Conservation (phyloP, 1,139 yeast species). For the Yamadazyma songkhlaensis region DNA sequence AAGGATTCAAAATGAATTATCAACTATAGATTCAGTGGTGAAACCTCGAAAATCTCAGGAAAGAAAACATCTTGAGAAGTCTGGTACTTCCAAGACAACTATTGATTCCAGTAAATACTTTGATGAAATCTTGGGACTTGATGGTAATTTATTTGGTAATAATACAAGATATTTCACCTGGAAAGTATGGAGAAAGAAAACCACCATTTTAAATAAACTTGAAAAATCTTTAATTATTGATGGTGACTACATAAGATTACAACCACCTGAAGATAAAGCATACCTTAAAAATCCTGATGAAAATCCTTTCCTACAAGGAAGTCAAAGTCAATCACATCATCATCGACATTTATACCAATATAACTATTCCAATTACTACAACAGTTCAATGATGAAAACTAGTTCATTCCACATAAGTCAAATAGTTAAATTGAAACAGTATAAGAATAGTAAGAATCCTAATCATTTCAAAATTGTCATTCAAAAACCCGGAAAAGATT, state of each 20-base stretch:
- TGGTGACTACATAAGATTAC: constrained; percentile 87
- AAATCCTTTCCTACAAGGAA: constrained; percentile 21
- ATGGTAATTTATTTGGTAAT: constrained; percentile 12
- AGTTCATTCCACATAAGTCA: constrained; percentile 86
- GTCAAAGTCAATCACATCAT: constrained; percentile 16
- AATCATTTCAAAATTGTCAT: constrained; percentile 80
- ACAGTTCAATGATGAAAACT: constrained; percentile 62
- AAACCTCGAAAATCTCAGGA: neutral
- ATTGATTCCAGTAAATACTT: constrained; percentile 25
- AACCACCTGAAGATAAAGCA: constrained; percentile 64
- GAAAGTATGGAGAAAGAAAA: constrained; percentile 86
- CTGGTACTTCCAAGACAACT: constrained; percentile 1
- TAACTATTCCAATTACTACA: constrained; percentile 54
- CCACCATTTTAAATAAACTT: constrained; percentile 77
- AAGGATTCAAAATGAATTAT: neutral
- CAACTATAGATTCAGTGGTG: neutral
- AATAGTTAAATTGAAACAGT: constrained; percentile 72
- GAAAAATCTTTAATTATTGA: constrained; percentile 86
- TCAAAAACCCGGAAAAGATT: constrained; percentile 48
- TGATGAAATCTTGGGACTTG: constrained; percentile 30
- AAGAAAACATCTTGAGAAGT: neutral
- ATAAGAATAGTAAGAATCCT: constrained; percentile 61
- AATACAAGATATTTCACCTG: constrained; percentile 50
- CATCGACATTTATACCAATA: constrained; percentile 35
- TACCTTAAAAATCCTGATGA: constrained; percentile 51